Base-by-base conservation (phyloP, 2,329 filamentous ascomycete genomes). In the Monosporascus sp. region DNA sequence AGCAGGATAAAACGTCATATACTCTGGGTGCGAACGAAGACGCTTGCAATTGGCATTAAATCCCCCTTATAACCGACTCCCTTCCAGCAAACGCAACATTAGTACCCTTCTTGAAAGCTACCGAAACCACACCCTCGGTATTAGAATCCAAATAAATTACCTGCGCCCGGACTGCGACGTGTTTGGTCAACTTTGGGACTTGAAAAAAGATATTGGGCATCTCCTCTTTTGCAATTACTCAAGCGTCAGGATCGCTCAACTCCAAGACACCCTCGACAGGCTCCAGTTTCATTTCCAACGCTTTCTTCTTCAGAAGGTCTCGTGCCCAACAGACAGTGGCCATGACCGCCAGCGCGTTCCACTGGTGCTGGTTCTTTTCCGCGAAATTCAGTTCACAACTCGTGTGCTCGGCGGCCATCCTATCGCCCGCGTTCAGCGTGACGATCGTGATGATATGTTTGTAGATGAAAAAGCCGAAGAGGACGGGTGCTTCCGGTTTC, bases 261-360 rank as follows among this genome's bases (percentile, higher is more conserved):
- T 31, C 27, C 27, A 43, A n/a, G 20, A 41, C 36, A 9, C 45
- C 37, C 18, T 27, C 6, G 15, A 39, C 15, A 17, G 37, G 11
- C 15, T 52, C 17, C 11, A 49, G 38, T 20, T 47, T 47, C 49
- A 52, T 48, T 39, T 39, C 38, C 11, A n/a, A 15, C 7, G 48
- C 49, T 25, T 22, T 49, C n/a, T 17, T 46, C 46, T 57, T 54
- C 11, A 62, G 59, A 52, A 56, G 50, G 48, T 69, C 67, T 37
- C 67, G 64, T 17, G 66, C 67, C 65, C 65, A 69, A 38, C 67
- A 69, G 24, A 68, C 56, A 17, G 65, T 67, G 14, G 63, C 63
- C 60, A 69, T 60, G 48, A 69, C 63, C 18, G 64, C 65, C 45
- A 68, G 50, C 14, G 67, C 64, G 27, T 68, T 68, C 67, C 67